These are phyloP conservation scores for Penicillium italicum DNA, from an alignment of 2,329 filamentous ascomycete species.

Conservation along the genomic window DNA sequence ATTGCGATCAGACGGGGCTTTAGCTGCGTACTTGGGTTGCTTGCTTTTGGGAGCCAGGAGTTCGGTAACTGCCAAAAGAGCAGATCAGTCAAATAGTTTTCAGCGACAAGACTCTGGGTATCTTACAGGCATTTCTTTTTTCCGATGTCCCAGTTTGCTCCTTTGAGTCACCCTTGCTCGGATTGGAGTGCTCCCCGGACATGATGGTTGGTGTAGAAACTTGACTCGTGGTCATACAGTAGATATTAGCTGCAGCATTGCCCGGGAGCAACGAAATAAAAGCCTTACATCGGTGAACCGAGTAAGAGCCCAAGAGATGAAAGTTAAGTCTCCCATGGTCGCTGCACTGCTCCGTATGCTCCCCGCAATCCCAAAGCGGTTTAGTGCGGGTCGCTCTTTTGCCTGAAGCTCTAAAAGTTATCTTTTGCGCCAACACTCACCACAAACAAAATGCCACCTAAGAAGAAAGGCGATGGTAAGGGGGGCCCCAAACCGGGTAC, in stretches of 20 bases:
- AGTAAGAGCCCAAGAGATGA: neutral
- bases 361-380: slow-evolving; percentile 27
- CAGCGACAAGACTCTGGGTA: neutral
- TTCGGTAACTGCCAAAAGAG: slow-evolving; percentile 45
- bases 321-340: neutral
- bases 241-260: neutral
- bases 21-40: slow-evolving; percentile 25
- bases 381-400: slow-evolving; percentile 31
- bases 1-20: slow-evolving; percentile 16
- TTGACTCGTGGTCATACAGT: neutral
- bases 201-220: neutral
- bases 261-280: neutral
- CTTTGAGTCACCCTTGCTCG: neutral
- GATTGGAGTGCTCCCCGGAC: neutral
- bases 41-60: slow-evolving; percentile 54
- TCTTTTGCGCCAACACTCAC: slow-evolving; percentile 5
- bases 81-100: neutral
- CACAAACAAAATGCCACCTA: slow-evolving; percentile 37
- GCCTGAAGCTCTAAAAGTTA: slow-evolving; percentile 12
- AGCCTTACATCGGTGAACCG: neutral
- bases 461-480: slow-evolving; percentile 40
- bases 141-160: slow-evolving; percentile 14
- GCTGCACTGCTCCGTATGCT: slow-evolving; percentile 1
- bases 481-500: slow-evolving; percentile 41
- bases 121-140: slow-evolving; percentile 40